Evolutionary conservation across 805 yeast genomes (phyloP).

Genomic region (Vanderwaltozyma verrucispora): DNA sequence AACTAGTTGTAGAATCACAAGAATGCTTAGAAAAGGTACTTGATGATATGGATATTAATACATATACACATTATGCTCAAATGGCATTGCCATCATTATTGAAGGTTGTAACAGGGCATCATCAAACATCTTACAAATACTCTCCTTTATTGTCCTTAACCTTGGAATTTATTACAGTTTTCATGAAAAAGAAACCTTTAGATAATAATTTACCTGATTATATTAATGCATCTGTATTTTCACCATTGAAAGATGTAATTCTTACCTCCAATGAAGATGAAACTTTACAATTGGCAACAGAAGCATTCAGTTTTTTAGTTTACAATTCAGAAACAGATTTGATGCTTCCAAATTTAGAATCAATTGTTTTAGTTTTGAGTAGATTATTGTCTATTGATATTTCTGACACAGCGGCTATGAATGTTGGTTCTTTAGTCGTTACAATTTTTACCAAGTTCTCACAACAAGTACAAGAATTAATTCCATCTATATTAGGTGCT

Average conservation of each 20-base stretch:
- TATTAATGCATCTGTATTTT: conserved; percentile 17
- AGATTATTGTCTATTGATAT: conserved; percentile 60
- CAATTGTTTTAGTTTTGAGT: conserved; percentile 43
- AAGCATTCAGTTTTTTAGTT: conserved; percentile 55
- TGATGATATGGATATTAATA: conserved; percentile 33
- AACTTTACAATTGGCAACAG: conserved; percentile 67
- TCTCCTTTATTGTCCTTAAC: conserved; percentile 39
- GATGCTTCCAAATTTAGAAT: conserved; percentile 8
- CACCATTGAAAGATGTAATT: conserved; percentile 22
- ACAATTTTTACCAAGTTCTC: conserved; percentile 48
- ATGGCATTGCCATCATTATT: conserved; percentile 43
- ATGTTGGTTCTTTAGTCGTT: conserved; percentile 56
- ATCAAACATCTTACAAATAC: conserved; percentile 33
- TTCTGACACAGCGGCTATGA: conserved; percentile 73
- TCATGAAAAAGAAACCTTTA: conserved; percentile 23
- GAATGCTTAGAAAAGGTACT: conserved; percentile 59
- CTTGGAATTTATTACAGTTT: conserved; percentile 24
- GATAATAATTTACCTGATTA: conserved; percentile 20
- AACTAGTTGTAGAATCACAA: conserved; percentile 52
- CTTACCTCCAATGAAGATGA: conserved; percentile 56
- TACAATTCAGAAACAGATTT: conserved; percentile 27
- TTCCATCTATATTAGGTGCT: conserved; percentile 56
- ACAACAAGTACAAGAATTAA: conserved; percentile 27
- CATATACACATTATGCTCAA: conserved; percentile 39
- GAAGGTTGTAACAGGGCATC: conserved; percentile 25